These are phyloP conservation scores for Sporopachydermia cereana DNA, from an alignment of 1,139 yeast species.

Conservation along the genomic window DNA sequence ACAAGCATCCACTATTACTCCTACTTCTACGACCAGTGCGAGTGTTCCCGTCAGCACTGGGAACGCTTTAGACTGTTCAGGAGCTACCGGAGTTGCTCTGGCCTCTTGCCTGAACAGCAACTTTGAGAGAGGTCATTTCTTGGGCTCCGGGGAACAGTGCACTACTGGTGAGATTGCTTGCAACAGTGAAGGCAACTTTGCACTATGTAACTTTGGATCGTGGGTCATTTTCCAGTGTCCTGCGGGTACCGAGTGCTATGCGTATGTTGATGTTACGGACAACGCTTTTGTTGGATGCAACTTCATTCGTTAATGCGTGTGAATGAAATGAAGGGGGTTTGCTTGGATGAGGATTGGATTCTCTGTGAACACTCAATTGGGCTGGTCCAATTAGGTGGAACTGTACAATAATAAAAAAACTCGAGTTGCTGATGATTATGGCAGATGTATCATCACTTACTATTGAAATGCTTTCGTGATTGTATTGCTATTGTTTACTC, in stretches of 20 bases:
- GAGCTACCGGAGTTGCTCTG: slow-evolving; percentile 25
- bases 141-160: slow-evolving; percentile 29
- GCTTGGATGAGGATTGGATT: too few relatives aligned
- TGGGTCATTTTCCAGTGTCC: slow-evolving; percentile 50
- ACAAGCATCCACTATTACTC: slow-evolving; percentile 12
- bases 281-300: slow-evolving; percentile 1
- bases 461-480: too few relatives aligned
- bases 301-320: neutral
- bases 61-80: slow-evolving; percentile 20
- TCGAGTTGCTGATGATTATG: too few relatives aligned
- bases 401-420: too few relatives aligned
- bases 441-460: too few relatives aligned
- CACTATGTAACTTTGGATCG: slow-evolving; percentile 40
- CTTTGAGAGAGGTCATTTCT: slow-evolving; percentile 23
- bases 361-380: too few relatives aligned
- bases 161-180: slow-evolving; percentile 40
- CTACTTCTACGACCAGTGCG: slow-evolving; percentile 13
- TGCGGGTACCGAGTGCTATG: slow-evolving; percentile 46
- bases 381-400: too few relatives aligned
- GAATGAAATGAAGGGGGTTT: too few relatives aligned
- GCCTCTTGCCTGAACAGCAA: slow-evolving; percentile 31
- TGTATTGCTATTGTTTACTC: too few relatives aligned
- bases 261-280: slow-evolving; percentile 24
- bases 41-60: slow-evolving; percentile 5
- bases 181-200: slow-evolving; percentile 34